A percentile compares a stretch with the other conserved stretches of the same genome.
Conservation (phyloP, 257 asterid species). For the Primulina eburnea region DNA sequence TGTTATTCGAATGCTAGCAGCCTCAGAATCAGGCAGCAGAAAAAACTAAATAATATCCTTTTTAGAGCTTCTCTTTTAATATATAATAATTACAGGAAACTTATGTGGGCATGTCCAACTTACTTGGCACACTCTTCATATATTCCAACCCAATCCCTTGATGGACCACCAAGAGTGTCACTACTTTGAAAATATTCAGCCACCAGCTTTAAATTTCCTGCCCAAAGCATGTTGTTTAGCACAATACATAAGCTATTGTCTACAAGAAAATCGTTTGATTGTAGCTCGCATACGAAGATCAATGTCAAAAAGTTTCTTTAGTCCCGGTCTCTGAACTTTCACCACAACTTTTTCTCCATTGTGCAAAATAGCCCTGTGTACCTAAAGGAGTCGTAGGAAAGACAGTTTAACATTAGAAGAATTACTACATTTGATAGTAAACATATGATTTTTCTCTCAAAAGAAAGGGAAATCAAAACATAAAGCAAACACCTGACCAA, state of each 20-base stretch:
- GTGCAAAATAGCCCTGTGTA: conserved; percentile 90
- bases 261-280: neutral
- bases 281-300: conserved; percentile 67
- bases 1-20: no score
- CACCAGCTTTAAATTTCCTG: conserved; percentile 81
- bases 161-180: conserved; percentile 90
- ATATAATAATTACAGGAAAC: neutral
- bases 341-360: conserved; percentile 86
- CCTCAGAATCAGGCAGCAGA: neutral
- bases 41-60: neutral
- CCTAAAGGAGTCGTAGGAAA: conserved; percentile 44
- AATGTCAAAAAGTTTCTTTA: conserved; percentile 83
- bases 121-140: conserved; percentile 98
- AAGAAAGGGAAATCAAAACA: conserved; percentile 20
- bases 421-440: neutral
- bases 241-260: neutral
- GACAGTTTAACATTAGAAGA: conserved; percentile 31
- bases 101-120: conserved; percentile 22
- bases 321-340: conserved; percentile 96
- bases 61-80: neutral
- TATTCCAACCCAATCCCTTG: conserved; percentile 94
- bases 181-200: conserved; percentile 92
- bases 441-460: neutral
- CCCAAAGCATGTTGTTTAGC: conserved; percentile 21
- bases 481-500: conserved; percentile 92